These are phyloP conservation scores for Myrmaecium sp. DNA, from an alignment of 2,329 filamentous ascomycete genomes.

Conservation along the genomic window DNA sequence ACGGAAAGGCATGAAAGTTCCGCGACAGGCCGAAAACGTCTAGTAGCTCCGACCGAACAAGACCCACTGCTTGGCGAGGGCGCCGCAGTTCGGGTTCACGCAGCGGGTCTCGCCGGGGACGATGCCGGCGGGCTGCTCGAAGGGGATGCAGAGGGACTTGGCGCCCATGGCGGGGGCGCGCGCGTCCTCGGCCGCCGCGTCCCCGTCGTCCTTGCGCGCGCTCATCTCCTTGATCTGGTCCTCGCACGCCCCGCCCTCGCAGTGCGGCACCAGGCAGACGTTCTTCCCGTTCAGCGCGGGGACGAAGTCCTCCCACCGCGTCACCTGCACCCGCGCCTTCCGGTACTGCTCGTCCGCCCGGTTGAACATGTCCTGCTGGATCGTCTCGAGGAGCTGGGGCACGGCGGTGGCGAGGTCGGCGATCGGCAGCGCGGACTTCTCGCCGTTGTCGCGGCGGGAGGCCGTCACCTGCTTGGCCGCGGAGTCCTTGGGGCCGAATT, in stretches of 20 bases:
- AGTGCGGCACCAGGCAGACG: constrained; percentile 81
- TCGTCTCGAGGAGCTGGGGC: constrained; percentile 69
- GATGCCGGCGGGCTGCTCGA: constrained; percentile 70
- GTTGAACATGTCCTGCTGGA: constrained; percentile 66
- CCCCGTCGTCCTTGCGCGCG: constrained; percentile 52
- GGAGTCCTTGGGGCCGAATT: constrained; percentile 90
- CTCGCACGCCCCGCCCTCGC: constrained; percentile 69
- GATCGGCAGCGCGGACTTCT: constrained; percentile 51
- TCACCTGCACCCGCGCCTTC: constrained; percentile 64
- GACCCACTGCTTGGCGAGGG: constrained; percentile 67
- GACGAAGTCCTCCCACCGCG: constrained; percentile 78
- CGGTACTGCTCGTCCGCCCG: constrained; percentile 66
- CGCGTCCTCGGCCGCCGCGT: constrained; percentile 53
- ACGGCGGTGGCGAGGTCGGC: constrained; percentile 56
- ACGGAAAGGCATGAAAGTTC: no score
- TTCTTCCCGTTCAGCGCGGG: constrained; percentile 86
- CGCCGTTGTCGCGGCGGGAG: constrained; percentile 72
- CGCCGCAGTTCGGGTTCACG: constrained; percentile 70
- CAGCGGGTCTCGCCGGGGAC: constrained; percentile 75
- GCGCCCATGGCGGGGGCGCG: constrained; percentile 59
- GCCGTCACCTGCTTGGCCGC: constrained; percentile 71
- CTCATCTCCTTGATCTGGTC: constrained; percentile 90
- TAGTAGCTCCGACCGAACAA: constrained; percentile 58
- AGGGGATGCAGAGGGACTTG: constrained; percentile 63
- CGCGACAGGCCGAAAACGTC: no score